Conservation (phyloP, 2,329 filamentous ascomycete species). For the Diaporthe citriasiana region DNA sequence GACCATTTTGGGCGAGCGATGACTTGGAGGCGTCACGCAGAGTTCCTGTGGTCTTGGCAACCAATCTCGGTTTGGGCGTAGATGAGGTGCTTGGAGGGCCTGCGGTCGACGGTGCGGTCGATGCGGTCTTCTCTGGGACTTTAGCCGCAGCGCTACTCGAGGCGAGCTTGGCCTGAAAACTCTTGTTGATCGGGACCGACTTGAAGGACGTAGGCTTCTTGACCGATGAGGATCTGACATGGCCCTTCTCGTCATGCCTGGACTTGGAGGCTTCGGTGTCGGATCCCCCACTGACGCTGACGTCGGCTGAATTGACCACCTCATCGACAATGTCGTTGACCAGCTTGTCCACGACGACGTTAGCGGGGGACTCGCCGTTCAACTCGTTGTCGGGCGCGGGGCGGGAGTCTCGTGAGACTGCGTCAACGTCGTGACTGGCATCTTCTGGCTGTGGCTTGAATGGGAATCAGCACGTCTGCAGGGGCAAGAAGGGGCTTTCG, state of each 20-base stretch:
- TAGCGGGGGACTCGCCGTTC: constrained; percentile 63
- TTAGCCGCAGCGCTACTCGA: constrained; percentile 62
- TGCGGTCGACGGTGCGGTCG: constrained; percentile 58
- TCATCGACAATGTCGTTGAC: constrained; percentile 71
- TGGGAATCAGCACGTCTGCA: constrained; percentile 63
- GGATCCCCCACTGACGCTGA: constrained; percentile 77
- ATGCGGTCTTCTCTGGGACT: constrained; percentile 63
- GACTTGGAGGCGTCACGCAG: constrained; percentile 66
- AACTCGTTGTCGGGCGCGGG: constrained; percentile 52
- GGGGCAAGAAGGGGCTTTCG: constrained; percentile 48
- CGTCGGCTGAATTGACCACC: constrained; percentile 72
- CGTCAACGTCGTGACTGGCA: constrained; percentile 40
- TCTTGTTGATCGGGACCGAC: constrained; percentile 87
- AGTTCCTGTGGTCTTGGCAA: constrained; percentile 78
- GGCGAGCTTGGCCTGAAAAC: constrained; percentile 80
- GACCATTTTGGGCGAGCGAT: constrained; percentile 53
- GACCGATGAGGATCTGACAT: constrained; percentile 71
- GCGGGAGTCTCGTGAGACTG: constrained; percentile 29
- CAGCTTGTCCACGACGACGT: constrained; percentile 71
- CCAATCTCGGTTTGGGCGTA: constrained; percentile 76
- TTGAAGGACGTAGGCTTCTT: constrained; percentile 88
- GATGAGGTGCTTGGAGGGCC: constrained; percentile 62
- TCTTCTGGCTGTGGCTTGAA: constrained; percentile 45
- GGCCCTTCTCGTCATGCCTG: constrained; percentile 69
- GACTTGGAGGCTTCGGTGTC: constrained; percentile 80